phyloP scores from a whole-genome alignment of 1,284 basidiomycete species.

The Hemileia vastatrix region DNA sequence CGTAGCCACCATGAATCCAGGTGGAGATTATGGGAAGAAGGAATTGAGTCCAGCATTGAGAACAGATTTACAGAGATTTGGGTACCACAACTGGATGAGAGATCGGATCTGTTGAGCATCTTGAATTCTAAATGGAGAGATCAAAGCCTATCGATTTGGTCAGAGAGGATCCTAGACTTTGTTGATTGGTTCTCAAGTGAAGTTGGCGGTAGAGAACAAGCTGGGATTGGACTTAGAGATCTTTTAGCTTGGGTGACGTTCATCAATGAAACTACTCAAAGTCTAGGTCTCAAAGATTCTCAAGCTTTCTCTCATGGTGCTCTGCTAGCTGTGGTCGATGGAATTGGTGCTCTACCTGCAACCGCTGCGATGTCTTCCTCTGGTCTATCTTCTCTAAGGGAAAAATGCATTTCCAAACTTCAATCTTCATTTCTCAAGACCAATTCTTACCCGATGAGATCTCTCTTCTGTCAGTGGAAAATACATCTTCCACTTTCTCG shows the following conservation, averaged over 20 bases:
- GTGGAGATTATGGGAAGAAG: constrained; percentile 98
- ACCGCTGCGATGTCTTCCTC: constrained; percentile 47
- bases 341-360: constrained; percentile 42
- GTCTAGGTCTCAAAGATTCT: constrained; percentile 6
- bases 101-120: constrained; percentile 68
- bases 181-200: constrained; percentile 64
- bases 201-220: constrained; percentile 56
- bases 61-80: constrained; percentile 99
- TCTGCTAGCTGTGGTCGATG: constrained; percentile 45
- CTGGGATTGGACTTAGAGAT: constrained; percentile 68
- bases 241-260: constrained; percentile 88
- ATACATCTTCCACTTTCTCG: constrained; percentile 32
- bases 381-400: constrained; percentile 64
- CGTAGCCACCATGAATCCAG: constrained; percentile 98
- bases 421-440: too few species aligned
- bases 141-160: constrained; percentile 54
- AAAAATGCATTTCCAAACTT: constrained; percentile 28
- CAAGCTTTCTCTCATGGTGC: constrained; percentile 46
- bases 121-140: constrained; percentile 64
- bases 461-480: constrained; percentile 48
- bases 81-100: constrained; percentile 77
- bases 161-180: constrained; percentile 64
- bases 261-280: constrained; percentile 56
- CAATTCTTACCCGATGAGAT: constrained; percentile 49
- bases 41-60: constrained; percentile 92